Evolutionary conservation across 106 monocot species (phyloP).

Genomic region (Dioscorea dumetorum): DNA sequence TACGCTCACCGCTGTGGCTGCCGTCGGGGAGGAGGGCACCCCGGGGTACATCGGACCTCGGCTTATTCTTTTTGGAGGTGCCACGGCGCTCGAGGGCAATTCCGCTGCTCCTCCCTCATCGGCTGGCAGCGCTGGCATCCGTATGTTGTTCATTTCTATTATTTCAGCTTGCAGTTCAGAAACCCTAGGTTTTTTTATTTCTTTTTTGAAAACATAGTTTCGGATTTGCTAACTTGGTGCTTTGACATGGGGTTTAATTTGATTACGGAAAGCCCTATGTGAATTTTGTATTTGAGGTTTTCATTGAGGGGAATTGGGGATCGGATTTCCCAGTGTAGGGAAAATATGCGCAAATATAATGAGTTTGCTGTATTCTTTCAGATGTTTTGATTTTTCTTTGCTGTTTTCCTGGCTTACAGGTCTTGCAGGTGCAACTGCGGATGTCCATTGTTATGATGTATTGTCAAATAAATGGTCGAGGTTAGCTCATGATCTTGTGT

Average conservation of each 20-base stretch:
- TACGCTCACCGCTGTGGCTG: conserved; percentile 79
- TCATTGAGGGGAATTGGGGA: too few species aligned
- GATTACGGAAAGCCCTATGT: too few species aligned
- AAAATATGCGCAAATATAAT: too few species aligned
- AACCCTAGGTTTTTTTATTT: too few species aligned
- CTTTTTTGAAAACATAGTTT: too few species aligned
- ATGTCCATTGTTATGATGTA: conserved; percentile 96
- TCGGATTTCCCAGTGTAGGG: too few species aligned
- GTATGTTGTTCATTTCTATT: conserved; percentile 26
- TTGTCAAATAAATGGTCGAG: conserved; percentile 89
- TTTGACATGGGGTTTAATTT: too few species aligned
- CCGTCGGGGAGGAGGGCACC: conserved; percentile 83
- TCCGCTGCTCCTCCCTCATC: conserved; percentile 71
- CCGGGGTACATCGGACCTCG: conserved; percentile 71
- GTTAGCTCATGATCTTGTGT: conserved; percentile 21
- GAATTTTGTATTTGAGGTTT: too few species aligned
- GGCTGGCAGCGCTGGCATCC: conserved; percentile 86
- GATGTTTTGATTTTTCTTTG: background rate
- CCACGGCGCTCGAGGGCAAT: conserved; percentile 92
- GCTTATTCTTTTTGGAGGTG: conserved; percentile 90
- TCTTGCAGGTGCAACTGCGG: conserved; percentile 95
- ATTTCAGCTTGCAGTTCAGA: too few species aligned
- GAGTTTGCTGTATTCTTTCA: too few species aligned
- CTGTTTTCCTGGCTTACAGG: conserved; percentile 43
- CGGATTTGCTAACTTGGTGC: too few species aligned